Base-by-base conservation (phyloP, 139 green algal genomes). In the Astrephomene gubernaculifera region DNA sequence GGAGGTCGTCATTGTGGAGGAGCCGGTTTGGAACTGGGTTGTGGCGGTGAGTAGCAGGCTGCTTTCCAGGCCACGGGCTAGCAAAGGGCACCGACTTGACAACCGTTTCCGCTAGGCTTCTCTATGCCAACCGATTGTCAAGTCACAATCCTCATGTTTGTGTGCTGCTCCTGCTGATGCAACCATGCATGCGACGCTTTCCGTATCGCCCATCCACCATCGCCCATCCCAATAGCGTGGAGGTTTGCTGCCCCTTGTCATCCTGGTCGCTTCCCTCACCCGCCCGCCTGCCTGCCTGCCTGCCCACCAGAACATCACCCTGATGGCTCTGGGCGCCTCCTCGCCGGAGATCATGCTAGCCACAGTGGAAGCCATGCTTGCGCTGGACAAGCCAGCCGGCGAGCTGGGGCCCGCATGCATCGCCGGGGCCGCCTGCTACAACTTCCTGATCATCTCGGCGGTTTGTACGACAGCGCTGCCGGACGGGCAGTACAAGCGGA, bases 391-490 rank as follows among this genome's bases (percentile, higher is more conserved):
- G 69, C 69, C 72, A 8, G 53, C 87, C 9, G 87, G 82, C 25
- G 80, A 92, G 64, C 72, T 93, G 17, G 90, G 90, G 4, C 84
- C 90, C n/a, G 64, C 54, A 9, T 89, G 76, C 67, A 93, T 93
- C 53, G 86, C 91, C 24, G 90, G 90, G 8, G 82, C 39, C 44
- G 87, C 88, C 10, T 79, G 86, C 3, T 93, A 90, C 83, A 93
- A 93, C 73, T 61, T 92, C 41, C 78, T 93, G 12, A 71, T 82
- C 33, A 93, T 93, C 57, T 83, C 78, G 2, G 86, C 90, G 1
- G 87, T 93, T 0, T 92, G 90, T 78, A 89, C 87, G 10, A 60
- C 87, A 14, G 76, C 83, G 1, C 31, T 89, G 27, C 83, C 79
- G 21, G 39, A 43, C 12, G 86, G 79, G 38, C 27, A 79, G 29